Conservation (phyloP, 306 rosid species). For the Cucumis melo region DNA sequence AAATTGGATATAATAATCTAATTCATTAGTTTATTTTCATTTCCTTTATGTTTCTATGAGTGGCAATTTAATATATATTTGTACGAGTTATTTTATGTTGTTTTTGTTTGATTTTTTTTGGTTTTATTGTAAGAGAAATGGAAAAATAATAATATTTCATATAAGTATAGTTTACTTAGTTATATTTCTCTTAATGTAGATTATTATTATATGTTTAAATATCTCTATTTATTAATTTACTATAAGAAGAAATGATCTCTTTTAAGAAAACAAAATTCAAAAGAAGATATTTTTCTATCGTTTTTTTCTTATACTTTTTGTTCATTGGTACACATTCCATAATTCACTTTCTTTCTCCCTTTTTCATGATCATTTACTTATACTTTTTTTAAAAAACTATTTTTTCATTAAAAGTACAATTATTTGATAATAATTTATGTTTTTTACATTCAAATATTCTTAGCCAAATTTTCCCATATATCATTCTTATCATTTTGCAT, state of each 20-base stretch:
- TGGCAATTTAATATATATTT: neutral
- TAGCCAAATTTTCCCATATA: neutral
- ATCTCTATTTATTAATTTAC: neutral
- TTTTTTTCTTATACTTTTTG: neutral
- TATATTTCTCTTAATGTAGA: too few species aligned
- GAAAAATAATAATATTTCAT: neutral
- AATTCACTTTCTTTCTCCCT: neutral
- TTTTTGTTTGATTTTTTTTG: neutral
- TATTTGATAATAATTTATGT: neutral
- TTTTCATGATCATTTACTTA: neutral
- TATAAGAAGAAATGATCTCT: neutral
- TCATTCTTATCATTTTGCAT: neutral
- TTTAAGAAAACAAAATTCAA: too few species aligned
- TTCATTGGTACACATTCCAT: neutral
- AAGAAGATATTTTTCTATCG: neutral
- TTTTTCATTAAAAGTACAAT: neutral
- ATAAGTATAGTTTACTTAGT: too few species aligned
- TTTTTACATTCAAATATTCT: neutral
- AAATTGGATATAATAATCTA: neutral
- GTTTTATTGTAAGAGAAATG: neutral
- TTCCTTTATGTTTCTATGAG: neutral
- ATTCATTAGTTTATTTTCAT: neutral
- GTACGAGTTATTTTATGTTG: neutral
- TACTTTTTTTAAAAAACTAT: neutral
- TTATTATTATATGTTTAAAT: neutral